Conservation (phyloP, 2,329 filamentous ascomycete genomes). For the Furcasterigmium sp. region DNA sequence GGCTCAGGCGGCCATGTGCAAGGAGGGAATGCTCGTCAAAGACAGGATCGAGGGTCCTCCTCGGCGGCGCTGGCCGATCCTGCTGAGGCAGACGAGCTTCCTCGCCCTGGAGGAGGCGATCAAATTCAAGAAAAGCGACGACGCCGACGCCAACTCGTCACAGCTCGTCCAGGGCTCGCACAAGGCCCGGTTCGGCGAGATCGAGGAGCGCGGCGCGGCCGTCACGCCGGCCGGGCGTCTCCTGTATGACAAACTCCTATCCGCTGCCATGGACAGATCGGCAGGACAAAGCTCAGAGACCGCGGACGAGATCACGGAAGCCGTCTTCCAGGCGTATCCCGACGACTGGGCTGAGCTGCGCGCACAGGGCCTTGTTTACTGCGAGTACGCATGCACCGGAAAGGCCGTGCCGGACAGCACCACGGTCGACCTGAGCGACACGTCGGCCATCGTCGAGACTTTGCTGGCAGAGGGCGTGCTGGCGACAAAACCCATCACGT, state of each 20-base stretch:
- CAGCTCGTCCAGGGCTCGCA: slow-evolving; percentile 27
- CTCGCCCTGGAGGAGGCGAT: slow-evolving; percentile 43
- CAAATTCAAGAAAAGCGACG: slow-evolving; percentile 23
- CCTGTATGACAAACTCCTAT: slow-evolving; percentile 40
- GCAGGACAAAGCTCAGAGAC: neutral
- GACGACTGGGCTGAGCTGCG: slow-evolving; percentile 33
- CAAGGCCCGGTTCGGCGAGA: slow-evolving; percentile 46
- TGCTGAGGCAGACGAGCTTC: slow-evolving; percentile 50
- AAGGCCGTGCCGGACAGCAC: neutral
- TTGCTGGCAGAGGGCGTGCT: slow-evolving; percentile 27
- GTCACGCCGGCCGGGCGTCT: slow-evolving; percentile 37
- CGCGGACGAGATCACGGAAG: slow-evolving; percentile 15
- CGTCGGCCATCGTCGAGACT: slow-evolving; percentile 13
- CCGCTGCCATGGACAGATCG: slow-evolving; percentile 15
- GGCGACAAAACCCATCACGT: slow-evolving; percentile 37
- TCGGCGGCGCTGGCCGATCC: slow-evolving; percentile 32
- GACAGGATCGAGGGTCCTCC: slow-evolving; percentile 48
- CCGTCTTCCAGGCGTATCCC: slow-evolving; percentile 30
- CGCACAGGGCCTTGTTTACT: slow-evolving; percentile 30
- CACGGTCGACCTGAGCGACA: no score
- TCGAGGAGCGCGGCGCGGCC: slow-evolving; percentile 46
- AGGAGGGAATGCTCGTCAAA: slow-evolving; percentile 35
- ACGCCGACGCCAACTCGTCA: no score
- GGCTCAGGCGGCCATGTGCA: slow-evolving; percentile 36
- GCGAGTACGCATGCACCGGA: slow-evolving; percentile 20